phyloP scores from a whole-genome alignment of 352 stramenopile genomes.

The Globisporangium cylindrosporum region DNA sequence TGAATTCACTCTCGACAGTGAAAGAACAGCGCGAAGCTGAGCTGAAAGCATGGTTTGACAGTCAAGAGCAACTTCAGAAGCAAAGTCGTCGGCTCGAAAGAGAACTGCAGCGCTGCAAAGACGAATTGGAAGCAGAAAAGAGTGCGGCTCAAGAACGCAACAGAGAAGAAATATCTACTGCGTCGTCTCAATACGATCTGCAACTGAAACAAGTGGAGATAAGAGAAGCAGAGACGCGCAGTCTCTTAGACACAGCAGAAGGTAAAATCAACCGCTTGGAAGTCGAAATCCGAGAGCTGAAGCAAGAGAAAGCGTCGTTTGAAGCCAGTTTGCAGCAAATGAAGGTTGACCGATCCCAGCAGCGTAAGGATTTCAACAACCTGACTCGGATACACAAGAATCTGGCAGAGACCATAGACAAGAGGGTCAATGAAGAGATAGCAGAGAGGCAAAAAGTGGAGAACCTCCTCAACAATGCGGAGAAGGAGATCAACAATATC shows the following conservation, averaged over 20 bases:
- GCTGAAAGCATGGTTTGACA: slow-evolving; percentile 27
- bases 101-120: slow-evolving; percentile 24
- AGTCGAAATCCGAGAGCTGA: slow-evolving; percentile 27
- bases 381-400: slow-evolving; percentile 70
- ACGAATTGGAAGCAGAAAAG: slow-evolving; percentile 28
- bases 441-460: slow-evolving; percentile 27
- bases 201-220: slow-evolving; percentile 26
- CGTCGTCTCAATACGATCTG: slow-evolving; percentile 29
- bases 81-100: slow-evolving; percentile 28
- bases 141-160: slow-evolving; percentile 20
- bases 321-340: slow-evolving; percentile 15
- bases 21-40: slow-evolving; percentile 32
- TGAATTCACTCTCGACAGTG: slow-evolving; percentile 18
- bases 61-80: slow-evolving; percentile 30
- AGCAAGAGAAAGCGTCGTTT: slow-evolving; percentile 8
- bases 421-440: slow-evolving; percentile 32
- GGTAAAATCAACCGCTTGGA: slow-evolving; percentile 13
- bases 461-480: slow-evolving; percentile 10
- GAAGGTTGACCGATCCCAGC: slow-evolving; percentile 37
- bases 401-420: slow-evolving; percentile 45
- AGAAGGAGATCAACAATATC: slow-evolving; percentile 24
- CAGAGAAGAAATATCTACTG: slow-evolving; percentile 21
- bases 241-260: slow-evolving; percentile 8
- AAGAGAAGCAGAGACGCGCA: slow-evolving; percentile 21
- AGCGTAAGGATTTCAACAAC: slow-evolving; percentile 62